Evolutionary conservation across 495 filamentous ascomycete species (phyloP).

Genomic region (Hyaloscypha variabilis): DNA sequence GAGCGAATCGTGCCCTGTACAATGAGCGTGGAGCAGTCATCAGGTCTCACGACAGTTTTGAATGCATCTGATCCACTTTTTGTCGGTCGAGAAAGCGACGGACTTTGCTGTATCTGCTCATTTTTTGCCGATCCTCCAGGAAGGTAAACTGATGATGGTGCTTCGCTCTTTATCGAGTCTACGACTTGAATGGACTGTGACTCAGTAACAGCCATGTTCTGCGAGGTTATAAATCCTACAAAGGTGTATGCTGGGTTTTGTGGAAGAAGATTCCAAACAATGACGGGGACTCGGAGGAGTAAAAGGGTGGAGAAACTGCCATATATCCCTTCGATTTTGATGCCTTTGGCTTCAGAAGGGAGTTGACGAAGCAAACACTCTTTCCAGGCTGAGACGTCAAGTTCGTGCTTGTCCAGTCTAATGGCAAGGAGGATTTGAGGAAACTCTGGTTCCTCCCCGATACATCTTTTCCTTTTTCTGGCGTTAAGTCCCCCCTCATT

Average conservation of each 20-base stretch:
- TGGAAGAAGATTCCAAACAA: constrained; percentile 9
- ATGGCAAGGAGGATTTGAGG: constrained; percentile 1
- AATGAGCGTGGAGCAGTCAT: no score
- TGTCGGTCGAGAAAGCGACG: no score
- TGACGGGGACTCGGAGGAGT: constrained; percentile 6
- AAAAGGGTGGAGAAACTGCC: constrained; percentile 12
- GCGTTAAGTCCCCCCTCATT: background rate
- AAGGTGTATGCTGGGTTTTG: constrained; percentile 10
- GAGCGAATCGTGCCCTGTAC: no score
- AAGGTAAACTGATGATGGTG: no score
- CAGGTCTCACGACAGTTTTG: no score
- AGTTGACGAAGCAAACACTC: constrained; percentile 1
- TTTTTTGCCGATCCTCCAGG: no score
- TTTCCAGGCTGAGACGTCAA: background rate
- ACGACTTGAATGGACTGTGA: no score
- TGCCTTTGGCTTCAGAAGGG: background rate
- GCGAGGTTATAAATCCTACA: no score
- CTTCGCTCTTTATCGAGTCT: no score
- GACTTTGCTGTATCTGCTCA: no score
- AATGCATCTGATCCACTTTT: no score
- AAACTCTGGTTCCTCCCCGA: background rate
- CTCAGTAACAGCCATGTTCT: no score
- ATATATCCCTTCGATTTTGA: constrained; percentile 12
- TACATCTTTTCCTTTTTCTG: background rate
- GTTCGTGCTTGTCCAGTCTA: background rate